Evolutionary conservation across 345 rosid species (phyloP).

Genomic region (Camelina laxa): DNA sequence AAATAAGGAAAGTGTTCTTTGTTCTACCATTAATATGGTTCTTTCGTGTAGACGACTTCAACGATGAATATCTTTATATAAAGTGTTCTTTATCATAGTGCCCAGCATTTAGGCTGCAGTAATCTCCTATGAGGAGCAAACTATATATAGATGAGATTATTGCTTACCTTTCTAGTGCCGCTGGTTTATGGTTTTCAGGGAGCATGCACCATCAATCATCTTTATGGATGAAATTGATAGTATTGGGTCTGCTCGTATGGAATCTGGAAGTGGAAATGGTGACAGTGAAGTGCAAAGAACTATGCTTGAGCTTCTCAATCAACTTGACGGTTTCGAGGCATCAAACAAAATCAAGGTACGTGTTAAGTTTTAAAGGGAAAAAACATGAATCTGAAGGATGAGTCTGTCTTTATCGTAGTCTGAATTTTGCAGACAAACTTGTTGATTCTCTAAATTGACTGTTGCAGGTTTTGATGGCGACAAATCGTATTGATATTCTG

Average conservation of each 20-base stretch:
- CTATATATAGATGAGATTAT: not conserved
- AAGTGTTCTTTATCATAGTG: not conserved
- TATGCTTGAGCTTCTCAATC: slow-evolving; percentile 99
- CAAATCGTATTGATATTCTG: slow-evolving; percentile 94
- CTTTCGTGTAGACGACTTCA: not conserved
- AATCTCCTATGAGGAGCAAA: not conserved
- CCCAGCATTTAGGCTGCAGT: not conserved
- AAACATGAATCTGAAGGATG: not conserved
- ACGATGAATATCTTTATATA: not conserved
- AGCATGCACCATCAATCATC: slow-evolving; percentile 97
- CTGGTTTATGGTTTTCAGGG: slow-evolving; percentile 54
- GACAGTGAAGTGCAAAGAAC: slow-evolving; percentile 99
- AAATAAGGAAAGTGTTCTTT: not conserved
- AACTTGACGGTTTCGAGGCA: slow-evolving; percentile 98
- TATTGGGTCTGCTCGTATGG: slow-evolving; percentile 99
- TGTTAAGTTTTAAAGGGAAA: not conserved
- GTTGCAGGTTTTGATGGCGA: slow-evolving; percentile 94
- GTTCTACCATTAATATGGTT: slow-evolving; percentile 12
- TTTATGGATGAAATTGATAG: slow-evolving; percentile 99
- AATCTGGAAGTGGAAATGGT: slow-evolving; percentile 99
- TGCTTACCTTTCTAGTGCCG: not conserved
- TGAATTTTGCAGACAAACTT: not conserved
- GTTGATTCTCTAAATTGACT: not conserved
- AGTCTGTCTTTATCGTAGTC: not conserved
- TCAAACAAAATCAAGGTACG: slow-evolving; percentile 97